Evolutionary conservation across 2,329 filamentous ascomycete species (phyloP), one percentile per base, ranked within the genome.

Genomic region (Chaetomium sp.): DNA sequence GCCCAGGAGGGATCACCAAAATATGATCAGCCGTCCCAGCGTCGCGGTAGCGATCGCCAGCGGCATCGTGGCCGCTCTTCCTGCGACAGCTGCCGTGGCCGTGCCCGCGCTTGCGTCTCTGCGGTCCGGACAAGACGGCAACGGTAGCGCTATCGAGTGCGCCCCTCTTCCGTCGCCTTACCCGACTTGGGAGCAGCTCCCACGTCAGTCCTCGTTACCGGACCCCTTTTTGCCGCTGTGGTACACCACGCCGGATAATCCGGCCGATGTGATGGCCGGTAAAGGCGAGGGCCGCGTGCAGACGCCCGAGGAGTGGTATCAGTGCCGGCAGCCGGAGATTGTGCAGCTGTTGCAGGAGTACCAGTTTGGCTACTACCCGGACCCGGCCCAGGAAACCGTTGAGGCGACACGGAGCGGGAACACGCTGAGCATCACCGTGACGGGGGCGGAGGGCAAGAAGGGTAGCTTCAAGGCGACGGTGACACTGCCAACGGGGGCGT

Each of bases 311-410:
- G 74, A 78, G 59, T 79, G 76, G 76, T 74, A 73, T 60, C 63
- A 68, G 45, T 79, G 76, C 62, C 74, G 75, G 3, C 74, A 75
- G 61, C 76, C 76, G 0, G 76, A 79, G 66, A 75, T 79, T 52
- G n/a, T 78, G 41, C 68, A 72, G 56, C 63, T 79, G 60, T 67
- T 79, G 19, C 75, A 79, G 59, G 73, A 78, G 57, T 78, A 79
- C 65, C 76, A 79, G 65, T 78, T 71, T 60, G 76, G 76, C 7
- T 77, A 75, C 65, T 79, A 79, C 62, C 76, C 76, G 0, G 75
- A 79, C 61, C 76, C 76, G 58, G 66, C 68, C 4, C 66, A 68
- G 37, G 76, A 79, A 56, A 77, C 69, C 3, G 74, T 79, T 6
- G 72, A 71, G 10, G 74, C 75, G 4, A 76, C 75, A 11, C 71